Evolutionary conservation across 2,329 filamentous ascomycete genomes (phyloP), one percentile per base, ranked within the genome.

Genomic region (Ascosphaera acerosa): DNA sequence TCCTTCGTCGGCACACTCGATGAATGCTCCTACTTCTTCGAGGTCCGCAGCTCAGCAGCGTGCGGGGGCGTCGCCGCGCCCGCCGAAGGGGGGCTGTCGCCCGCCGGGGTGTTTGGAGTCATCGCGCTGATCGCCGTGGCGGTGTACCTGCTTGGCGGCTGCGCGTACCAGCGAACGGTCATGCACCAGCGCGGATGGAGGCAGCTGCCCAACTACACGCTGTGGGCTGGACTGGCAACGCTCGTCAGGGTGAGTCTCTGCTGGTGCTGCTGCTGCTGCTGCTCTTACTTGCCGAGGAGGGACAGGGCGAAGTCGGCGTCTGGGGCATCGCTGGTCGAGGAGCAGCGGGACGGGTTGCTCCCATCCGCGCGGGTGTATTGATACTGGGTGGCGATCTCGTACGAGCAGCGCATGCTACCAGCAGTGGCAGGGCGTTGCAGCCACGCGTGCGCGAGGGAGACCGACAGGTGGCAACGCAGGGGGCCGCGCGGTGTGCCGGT

Each of bases 1-100:
- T 80, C 77, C 14, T 97, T 91, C 48, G 73, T 94, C 35, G 78
- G 76, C 35, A 74, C 82, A 37, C 73, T 77, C 25, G 82, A 94
- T 47, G 74, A 89, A 36, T 97, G 87, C 60, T 70, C 78, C 18
- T 97, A 94, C 54, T 76, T 90, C 53, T 97, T 97, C 56, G 82
- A 94, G 50, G 73, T 82, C 31, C 75, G 84, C 39, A 87, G 78
- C 15, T 63, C 67, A 29, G 75, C 80, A 40, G 84, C 82, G 7
- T 97, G 87, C 61, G 77, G 54, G 53, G 82, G 58, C 57, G 59
- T 68, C 16, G 63, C 66, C 34, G 55, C 56, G 6, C 60, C 59
- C 36, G 58, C 60, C 30, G 61, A 67, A 35, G 59, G 59, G 7
- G 71, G 52, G 55, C 73, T 59, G 52, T 76, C 45, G 55, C 87